These are phyloP conservation scores for Ogataea corticis DNA, from an alignment of 805 yeast genomes.

Conservation along the genomic window DNA sequence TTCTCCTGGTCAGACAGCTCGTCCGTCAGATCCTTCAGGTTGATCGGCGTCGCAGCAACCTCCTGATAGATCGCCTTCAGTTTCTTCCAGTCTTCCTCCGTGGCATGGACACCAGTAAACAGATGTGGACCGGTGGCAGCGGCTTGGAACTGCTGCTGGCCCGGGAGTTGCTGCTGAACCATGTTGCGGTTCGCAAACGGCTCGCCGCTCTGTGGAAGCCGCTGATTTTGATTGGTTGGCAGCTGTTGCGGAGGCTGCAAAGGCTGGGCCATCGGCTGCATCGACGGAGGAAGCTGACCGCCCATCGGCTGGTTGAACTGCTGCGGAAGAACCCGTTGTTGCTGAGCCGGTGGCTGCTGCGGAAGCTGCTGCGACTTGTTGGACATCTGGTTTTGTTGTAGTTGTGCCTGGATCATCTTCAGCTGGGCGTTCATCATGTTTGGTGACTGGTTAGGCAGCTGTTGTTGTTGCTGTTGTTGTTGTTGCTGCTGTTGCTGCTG, in stretches of 20 bases:
- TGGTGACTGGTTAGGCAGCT: slow-evolving; percentile 15
- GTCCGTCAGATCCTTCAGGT: slow-evolving; percentile 64
- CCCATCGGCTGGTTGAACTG: slow-evolving; percentile 10
- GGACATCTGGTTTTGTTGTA: slow-evolving; percentile 30
- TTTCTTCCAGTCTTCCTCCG: slow-evolving; percentile 63
- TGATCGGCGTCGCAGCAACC: slow-evolving; percentile 64
- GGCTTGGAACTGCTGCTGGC: slow-evolving; percentile 14
- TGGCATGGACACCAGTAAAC: slow-evolving; percentile 38
- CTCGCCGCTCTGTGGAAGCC: slow-evolving; percentile 20
- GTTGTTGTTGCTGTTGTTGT: slow-evolving; percentile 12
- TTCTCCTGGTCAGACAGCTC: slow-evolving; percentile 65
- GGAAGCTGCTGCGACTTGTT: slow-evolving; percentile 12
- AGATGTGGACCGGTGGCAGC: slow-evolving; percentile 26
- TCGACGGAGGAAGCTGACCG: slow-evolving; percentile 10
- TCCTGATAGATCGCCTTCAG: slow-evolving; percentile 68
- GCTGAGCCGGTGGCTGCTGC: slow-evolving; percentile 25
- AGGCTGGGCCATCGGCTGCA: slow-evolving; percentile 10
- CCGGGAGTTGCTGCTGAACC: slow-evolving; percentile 12
- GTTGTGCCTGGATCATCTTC: slow-evolving; percentile 25
- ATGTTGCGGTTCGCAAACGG: slow-evolving; percentile 14
- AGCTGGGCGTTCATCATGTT: slow-evolving; percentile 17
- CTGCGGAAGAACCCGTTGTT: background rate
- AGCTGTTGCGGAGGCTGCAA: slow-evolving; percentile 28
- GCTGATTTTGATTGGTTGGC: slow-evolving; percentile 36
- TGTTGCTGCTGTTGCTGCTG: slow-evolving; percentile 8